These are phyloP conservation scores for Gonapodya prolifera DNA, from an alignment of 192 early-diverging fungal species.

Conservation along the genomic window DNA sequence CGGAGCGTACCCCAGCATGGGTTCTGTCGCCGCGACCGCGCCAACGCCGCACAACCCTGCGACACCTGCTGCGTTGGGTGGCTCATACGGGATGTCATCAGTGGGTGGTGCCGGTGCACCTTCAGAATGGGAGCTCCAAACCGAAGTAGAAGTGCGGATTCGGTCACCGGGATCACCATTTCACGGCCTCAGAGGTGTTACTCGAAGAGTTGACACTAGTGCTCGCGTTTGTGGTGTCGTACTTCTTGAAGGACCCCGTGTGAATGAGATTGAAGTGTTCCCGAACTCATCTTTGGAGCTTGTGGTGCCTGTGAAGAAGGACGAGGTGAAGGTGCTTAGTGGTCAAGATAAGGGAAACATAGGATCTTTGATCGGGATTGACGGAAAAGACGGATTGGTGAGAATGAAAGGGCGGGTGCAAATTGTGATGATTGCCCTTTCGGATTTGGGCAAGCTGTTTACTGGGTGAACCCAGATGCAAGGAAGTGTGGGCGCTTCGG, in stretches of 20 bases:
- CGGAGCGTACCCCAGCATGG: neutral
- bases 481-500: too few relatives aligned
- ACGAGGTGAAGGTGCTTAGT: conserved; percentile 56
- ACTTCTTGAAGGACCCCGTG: conserved; percentile 16
- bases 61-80: conserved; percentile 33
- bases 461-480: too few relatives aligned
- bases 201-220: conserved; percentile 30
- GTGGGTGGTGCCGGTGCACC: conserved; percentile 23
- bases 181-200: conserved; percentile 33
- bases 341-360: conserved; percentile 41
- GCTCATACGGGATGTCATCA: conserved; percentile 22
- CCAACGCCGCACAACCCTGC: conserved; percentile 28
- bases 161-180: conserved; percentile 17
- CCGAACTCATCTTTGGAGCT: conserved; percentile 28
- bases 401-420: conserved; percentile 21
- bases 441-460: neutral
- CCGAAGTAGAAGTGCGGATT: conserved; percentile 37
- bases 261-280: conserved; percentile 15
- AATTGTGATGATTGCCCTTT: neutral
- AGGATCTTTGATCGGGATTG: conserved; percentile 56
- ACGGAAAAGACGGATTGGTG: conserved; percentile 63
- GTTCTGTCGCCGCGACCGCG: neutral
- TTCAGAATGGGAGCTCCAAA: neutral
- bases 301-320: conserved; percentile 52
- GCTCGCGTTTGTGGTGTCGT: conserved; percentile 29